Base-by-base conservation (phyloP, 106 monocot genomes). In the Amphibolis antarctica region DNA sequence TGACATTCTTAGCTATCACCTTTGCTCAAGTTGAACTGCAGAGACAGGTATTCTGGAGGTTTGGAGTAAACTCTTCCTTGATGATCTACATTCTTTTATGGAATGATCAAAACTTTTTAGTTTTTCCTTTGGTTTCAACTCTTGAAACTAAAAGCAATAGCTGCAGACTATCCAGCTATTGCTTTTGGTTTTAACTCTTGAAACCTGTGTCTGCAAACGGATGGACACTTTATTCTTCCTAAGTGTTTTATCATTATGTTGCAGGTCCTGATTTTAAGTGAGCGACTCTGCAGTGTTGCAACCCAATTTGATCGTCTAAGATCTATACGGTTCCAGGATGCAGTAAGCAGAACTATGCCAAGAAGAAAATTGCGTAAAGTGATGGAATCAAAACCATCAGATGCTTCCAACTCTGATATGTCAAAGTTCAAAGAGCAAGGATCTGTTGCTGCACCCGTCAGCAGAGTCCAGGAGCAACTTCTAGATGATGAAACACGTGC, bases 261-360 rank as follows among this genome's bases (percentile, higher is more conserved):
- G 19, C 84, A 96, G 96, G 90, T 90, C 72, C 67, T 90, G 69
- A 90, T 90, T 76, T 65, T 90, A 21, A 90, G 96, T 65, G 96
- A 90, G 66, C 66, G 82, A 22, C 82, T 96, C 25, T 83, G 86
- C 58, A 72, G 70, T n/a, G 96, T 90, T 44, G 86, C 89, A 48
- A 27, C 78, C 28, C 83, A 90, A 66, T 96, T 90, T 76, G 89
- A 96, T 44, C 77, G 62, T 49, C 90, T 96, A 27, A 79, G 96
- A 70, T 82, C 96, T 42, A 68, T 84, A 25, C 81, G 96, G 11
- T 90, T 87, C 76, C 89, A 90, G 65, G 82, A 85, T 66, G 84
- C 86, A 56, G 71, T 90, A 45, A 87, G 80, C 66, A 82, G 71
- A 73, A 79, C 78, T 36, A 78, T 77, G 59, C 89, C 96, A 46